These are phyloP conservation scores for Pyrenophora seminiperda DNA, from an alignment of 2,329 filamentous ascomycete genomes.

Conservation along the genomic window DNA sequence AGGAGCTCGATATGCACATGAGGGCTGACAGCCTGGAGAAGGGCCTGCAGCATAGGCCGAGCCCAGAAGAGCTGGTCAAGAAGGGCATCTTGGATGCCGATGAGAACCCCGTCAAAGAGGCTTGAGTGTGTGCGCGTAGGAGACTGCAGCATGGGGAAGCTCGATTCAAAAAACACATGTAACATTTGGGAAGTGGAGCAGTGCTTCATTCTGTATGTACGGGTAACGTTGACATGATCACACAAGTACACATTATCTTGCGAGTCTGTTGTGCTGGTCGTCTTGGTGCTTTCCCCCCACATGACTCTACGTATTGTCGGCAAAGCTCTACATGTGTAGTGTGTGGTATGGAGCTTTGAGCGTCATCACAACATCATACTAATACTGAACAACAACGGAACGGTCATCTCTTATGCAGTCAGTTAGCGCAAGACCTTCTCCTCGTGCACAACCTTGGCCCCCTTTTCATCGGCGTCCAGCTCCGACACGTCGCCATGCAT, in stretches of 20 bases:
- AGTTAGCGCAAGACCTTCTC: constrained; percentile 32
- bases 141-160: no score
- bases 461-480: constrained; percentile 40
- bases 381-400: constrained; percentile 4
- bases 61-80: constrained; percentile 75
- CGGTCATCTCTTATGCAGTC: not conserved
- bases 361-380: constrained; percentile 18
- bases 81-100: constrained; percentile 72
- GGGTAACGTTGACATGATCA: constrained; percentile 5
- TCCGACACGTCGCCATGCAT: constrained; percentile 22
- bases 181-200: not conserved
- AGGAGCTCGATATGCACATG: constrained; percentile 88
- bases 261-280: not conserved
- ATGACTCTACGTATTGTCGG: not conserved
- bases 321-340: constrained; percentile 4
- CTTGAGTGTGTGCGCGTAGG: constrained; percentile 6
- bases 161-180: not conserved
- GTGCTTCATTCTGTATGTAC: constrained; percentile 6
- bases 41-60: constrained; percentile 78
- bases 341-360: constrained; percentile 22
- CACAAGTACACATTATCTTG: not conserved
- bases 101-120: constrained; percentile 42
- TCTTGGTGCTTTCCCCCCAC: not conserved
- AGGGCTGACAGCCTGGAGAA: constrained; percentile 84
- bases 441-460: constrained; percentile 23